Conservation (phyloP, 495 filamentous ascomycete species). For the Hypoxylon fuscum region DNA sequence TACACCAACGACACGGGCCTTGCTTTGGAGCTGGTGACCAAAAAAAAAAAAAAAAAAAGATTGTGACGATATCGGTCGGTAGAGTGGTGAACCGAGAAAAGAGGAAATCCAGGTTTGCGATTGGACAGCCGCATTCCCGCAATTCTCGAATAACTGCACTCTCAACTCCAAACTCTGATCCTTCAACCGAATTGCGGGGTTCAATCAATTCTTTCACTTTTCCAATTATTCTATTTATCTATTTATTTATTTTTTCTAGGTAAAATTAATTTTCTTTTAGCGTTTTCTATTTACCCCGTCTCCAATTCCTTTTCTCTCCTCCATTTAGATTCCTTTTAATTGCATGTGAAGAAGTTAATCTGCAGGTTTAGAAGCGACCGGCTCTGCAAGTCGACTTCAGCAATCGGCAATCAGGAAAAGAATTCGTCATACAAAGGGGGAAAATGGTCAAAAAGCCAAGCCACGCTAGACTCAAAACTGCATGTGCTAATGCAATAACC, state of each 20-base stretch:
- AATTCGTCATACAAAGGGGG: slow-evolving; percentile 7
- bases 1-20: slow-evolving; percentile 18
- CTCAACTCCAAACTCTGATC: slow-evolving; percentile 23
- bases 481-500: slow-evolving; percentile 31
- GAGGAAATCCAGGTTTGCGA: slow-evolving; percentile 16
- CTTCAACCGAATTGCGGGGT: slow-evolving; percentile 42
- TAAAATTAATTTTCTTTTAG: slow-evolving; percentile 4
- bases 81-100: slow-evolving; percentile 43
- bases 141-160: slow-evolving; percentile 36
- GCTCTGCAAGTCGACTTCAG: slow-evolving; percentile 1
- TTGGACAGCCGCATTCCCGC: slow-evolving; percentile 37
- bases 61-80: slow-evolving; percentile 44
- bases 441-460: slow-evolving; percentile 24
- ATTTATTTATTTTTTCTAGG: slow-evolving; percentile 6
- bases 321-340: slow-evolving; percentile 13
- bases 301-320: slow-evolving; percentile 6
- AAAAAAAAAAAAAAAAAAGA: slow-evolving; percentile 35
- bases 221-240: not conserved
- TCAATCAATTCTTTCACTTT: slow-evolving; percentile 19
- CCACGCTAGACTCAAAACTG: slow-evolving; percentile 28
- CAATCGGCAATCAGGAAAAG: slow-evolving; percentile 1
- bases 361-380: slow-evolving; percentile 1
- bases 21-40: slow-evolving; percentile 17
- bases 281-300: not conserved
- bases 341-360: slow-evolving; percentile 11